Evolutionary conservation across 2,329 filamentous ascomycete species (phyloP).

Genomic region (Botrytis byssoidea): DNA sequence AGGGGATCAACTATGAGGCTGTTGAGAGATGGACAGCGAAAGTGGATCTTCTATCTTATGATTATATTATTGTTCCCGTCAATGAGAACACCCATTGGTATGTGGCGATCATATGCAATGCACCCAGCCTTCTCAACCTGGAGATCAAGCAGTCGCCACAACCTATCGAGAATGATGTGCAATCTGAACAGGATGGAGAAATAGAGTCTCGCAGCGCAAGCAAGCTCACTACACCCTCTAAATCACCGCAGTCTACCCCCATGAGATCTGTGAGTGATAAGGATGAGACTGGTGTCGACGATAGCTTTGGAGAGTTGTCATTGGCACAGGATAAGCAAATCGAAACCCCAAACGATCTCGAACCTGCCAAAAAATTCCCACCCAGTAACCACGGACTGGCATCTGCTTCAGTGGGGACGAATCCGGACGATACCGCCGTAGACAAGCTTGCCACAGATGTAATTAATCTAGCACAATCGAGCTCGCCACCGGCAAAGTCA

Average conservation of each 20-base stretch:
- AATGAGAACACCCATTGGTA: conserved; percentile 92
- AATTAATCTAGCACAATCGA: conserved; percentile 12
- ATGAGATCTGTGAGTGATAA: not conserved
- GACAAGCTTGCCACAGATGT: not conserved
- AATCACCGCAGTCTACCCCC: not conserved
- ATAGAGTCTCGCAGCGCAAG: not conserved
- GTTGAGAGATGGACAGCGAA: conserved; percentile 87
- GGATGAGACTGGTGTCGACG: not conserved
- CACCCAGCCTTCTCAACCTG: conserved; percentile 58
- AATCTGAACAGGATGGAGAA: not conserved
- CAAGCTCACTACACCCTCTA: conserved; percentile 7
- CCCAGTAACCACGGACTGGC: conserved; percentile 2
- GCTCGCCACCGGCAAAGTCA: conserved; percentile 1
- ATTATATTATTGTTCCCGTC: conserved; percentile 89
- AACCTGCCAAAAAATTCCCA: not conserved
- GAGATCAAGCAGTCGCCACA: conserved; percentile 9
- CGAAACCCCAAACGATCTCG: not conserved
- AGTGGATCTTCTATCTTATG: conserved; percentile 78
- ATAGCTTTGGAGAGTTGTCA: not conserved
- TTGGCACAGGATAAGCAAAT: not conserved
- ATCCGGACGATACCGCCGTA: not conserved
- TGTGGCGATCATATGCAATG: conserved; percentile 90
- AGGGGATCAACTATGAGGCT: conserved; percentile 76
- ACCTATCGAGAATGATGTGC: conserved; percentile 6
- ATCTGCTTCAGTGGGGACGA: no score